Evolutionary conservation across 768 basidiomycete species (phyloP), one percentile per base, ranked within the genome.

Genomic region (Daedaleopsis sinensis): DNA sequence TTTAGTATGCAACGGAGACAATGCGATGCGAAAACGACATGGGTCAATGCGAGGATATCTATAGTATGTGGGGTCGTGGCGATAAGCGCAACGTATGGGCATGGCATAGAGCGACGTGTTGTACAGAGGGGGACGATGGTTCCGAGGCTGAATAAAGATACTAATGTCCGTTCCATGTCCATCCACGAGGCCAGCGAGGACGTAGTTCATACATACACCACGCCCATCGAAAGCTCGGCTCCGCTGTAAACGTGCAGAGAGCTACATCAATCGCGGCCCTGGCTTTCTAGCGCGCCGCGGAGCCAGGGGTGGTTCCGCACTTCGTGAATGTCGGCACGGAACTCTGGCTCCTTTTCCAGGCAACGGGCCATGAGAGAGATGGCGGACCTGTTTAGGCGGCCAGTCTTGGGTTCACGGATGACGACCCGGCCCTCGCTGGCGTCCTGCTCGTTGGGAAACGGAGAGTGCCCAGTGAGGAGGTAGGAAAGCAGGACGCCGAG

Each of bases 401-500:
- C 62, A 23, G 43, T 27, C 12, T 63, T 65, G 27, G 63, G 57
- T 59, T 68, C 63, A 58, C 68, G 63, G 60, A 91, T 77, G 53
- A 81, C 73, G 23, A 92, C 82, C 16, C 76, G 82, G 10, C 90
- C 91, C 13, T 85, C 80, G 27, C 87, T 79, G n/a, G 90, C 88
- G 68, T 92, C 89, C 68, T 87, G 84, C 65, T 90, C 89, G 18
- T 91, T 91, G 50, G 93, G 92, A 73, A 98, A 99, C 2, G 96
- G 96, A 18, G 96, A 91, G 61, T 90, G 81, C 3, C 96, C 96
- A 19, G 94, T 96, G 54, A 99, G 84, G 57, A 99, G 83, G 72
- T 94, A 97, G 49, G 94, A 96, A 67, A 99, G 87, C 57, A 99
- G 84, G 37, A 98, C 92, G 18, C 96, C 96, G 23, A 97, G 84